phyloP scores from a whole-genome alignment of 306 rosid species.

The Carpinus viminea region DNA sequence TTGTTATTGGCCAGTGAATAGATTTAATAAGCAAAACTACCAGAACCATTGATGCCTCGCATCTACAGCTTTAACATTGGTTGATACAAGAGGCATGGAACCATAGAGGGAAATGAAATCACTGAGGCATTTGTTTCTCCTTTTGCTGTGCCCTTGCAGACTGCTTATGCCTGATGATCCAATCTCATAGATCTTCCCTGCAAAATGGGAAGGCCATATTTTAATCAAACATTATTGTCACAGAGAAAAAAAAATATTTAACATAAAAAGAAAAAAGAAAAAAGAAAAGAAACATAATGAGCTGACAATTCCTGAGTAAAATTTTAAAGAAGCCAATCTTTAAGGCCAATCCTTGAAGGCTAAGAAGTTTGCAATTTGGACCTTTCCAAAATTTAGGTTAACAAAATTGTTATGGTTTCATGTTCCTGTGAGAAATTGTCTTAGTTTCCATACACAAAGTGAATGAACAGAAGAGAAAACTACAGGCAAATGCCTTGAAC shows the following conservation, averaged over 20 bases:
- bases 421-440: background rate
- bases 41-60: conserved; percentile 55
- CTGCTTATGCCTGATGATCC: conserved; percentile 49
- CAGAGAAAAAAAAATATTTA: background rate
- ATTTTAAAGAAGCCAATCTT: background rate
- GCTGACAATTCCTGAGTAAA: background rate
- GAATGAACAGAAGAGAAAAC: background rate
- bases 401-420: background rate
- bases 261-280: too few species aligned
- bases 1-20: background rate
- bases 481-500: background rate
- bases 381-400: background rate
- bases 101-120: conserved; percentile 47
- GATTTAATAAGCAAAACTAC: conserved; percentile 30
- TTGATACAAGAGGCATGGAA: conserved; percentile 42
- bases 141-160: conserved; percentile 37
- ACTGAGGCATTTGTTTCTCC: conserved; percentile 49
- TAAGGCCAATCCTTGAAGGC: background rate
- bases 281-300: background rate
- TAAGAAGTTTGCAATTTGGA: background rate
- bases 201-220: conserved; percentile 16
- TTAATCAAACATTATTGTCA: background rate
- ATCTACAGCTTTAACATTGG: conserved; percentile 47
- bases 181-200: conserved; percentile 56
- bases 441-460: background rate